These are phyloP conservation scores for Uronychia setigera DNA, from an alignment of 73 alveolate genomes.

Conservation along the genomic window DNA sequence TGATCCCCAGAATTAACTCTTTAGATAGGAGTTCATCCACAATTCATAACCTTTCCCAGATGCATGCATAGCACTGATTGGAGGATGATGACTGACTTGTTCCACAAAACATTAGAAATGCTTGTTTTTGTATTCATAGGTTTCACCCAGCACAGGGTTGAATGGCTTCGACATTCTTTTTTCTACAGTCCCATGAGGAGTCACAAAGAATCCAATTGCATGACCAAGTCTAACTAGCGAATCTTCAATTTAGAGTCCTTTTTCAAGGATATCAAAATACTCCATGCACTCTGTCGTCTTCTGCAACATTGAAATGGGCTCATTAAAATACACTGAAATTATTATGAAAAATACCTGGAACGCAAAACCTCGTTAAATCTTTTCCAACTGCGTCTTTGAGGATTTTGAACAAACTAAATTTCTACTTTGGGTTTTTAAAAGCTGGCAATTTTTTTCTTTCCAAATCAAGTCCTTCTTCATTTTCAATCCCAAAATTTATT, in stretches of 20 bases:
- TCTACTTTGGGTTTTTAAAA: constrained; percentile 46
- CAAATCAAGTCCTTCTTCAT: background rate
- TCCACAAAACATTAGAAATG: constrained; percentile 59
- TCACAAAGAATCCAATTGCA: constrained; percentile 60
- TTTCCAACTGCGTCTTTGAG: constrained; percentile 89
- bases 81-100: constrained; percentile 78
- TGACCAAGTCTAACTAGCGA: constrained; percentile 50
- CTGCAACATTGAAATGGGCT: constrained; percentile 70
- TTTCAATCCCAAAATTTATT: background rate
- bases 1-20: constrained; percentile 32
- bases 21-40: constrained; percentile 40
- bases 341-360: constrained; percentile 39
- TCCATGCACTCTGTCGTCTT: constrained; percentile 66
- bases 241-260: constrained; percentile 43
- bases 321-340: constrained; percentile 63
- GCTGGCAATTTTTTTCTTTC: constrained; percentile 60
- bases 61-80: constrained; percentile 57
- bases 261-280: constrained; percentile 30
- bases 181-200: constrained; percentile 8
- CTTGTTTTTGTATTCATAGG: constrained; percentile 64
- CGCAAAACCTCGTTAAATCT: constrained; percentile 79
- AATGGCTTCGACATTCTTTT: constrained; percentile 62
- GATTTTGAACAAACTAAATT: constrained; percentile 72
- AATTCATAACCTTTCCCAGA: constrained; percentile 49
- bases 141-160: constrained; percentile 76